Evolutionary conservation across 352 stramenopile species (phyloP).

Genomic region (Phytophthora crassamura): DNA sequence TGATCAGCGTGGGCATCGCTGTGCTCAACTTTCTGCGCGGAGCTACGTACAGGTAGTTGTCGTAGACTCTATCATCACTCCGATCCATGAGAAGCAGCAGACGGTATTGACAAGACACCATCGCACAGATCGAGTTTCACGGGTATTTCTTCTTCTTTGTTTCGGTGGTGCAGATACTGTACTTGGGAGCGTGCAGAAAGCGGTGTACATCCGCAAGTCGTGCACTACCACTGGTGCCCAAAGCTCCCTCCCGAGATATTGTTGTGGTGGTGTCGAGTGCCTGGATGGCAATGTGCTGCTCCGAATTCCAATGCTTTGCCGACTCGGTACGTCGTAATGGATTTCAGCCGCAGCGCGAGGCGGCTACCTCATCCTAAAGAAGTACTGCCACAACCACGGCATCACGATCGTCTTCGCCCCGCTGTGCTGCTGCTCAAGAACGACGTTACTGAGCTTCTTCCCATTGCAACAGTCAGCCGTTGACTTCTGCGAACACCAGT

Average conservation of each 20-base stretch:
- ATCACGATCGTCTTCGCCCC: slow-evolving; percentile 65
- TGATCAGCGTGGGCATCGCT: slow-evolving; percentile 89
- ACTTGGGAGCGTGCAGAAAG: slow-evolving; percentile 68
- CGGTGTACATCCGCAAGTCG: slow-evolving; percentile 55
- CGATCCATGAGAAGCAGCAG: slow-evolving; percentile 16
- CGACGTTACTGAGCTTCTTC: slow-evolving; percentile 68
- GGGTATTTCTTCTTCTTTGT: slow-evolving; percentile 89
- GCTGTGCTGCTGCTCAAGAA: slow-evolving; percentile 73
- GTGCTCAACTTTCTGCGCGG: slow-evolving; percentile 81
- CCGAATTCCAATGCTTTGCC: slow-evolving; percentile 40
- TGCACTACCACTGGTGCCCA: neutral
- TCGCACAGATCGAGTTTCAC: slow-evolving; percentile 73
- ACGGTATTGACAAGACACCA: slow-evolving; percentile 51
- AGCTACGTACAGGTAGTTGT: slow-evolving; percentile 71
- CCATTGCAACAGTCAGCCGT: slow-evolving; percentile 60
- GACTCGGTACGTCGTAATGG: slow-evolving; percentile 81
- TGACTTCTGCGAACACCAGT: slow-evolving; percentile 63
- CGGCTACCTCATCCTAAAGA: slow-evolving; percentile 77
- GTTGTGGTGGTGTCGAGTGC: slow-evolving; percentile 55
- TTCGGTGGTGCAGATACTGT: slow-evolving; percentile 81
- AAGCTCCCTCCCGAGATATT: slow-evolving; percentile 41
- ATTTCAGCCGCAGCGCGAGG: slow-evolving; percentile 77
- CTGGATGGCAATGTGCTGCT: slow-evolving; percentile 60
- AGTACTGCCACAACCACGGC: slow-evolving; percentile 62
- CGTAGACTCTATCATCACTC: slow-evolving; percentile 54